Evolutionary conservation across 1,139 yeast species (phyloP), one percentile per base, ranked within the genome.

Genomic region (Debaryomyces sp.): DNA sequence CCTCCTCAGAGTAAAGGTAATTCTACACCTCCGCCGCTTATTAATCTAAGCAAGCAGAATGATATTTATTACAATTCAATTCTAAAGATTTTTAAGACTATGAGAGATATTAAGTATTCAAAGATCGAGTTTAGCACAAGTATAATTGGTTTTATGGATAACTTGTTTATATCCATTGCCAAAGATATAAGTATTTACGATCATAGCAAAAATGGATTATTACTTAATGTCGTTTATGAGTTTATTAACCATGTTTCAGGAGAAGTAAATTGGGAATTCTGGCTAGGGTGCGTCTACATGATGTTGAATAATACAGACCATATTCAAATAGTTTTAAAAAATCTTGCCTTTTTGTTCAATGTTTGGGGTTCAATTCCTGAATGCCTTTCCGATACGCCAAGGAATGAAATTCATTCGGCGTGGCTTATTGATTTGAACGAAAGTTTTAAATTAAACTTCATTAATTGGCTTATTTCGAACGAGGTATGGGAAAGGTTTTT

Each of bases 361-460:
- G 65, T 84, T 2, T 89, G 96, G 96, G 87, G 84, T 44, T 68
- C 75, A 56, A 73, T 89, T n/a, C 94, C 96, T 7, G 70, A 62
- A 45, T 42, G 55, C 4, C 54, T 59, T 38, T 47, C 59, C 1
- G 39, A 18, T 15, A 12, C 15, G 6, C 43, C 46, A 45, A 27
- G 27, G 12, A 46, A 44, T n/a, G 33, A 49, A 17, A 3, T 36
- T 15, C 40, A 47, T 21, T 45, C 48, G 15, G 53, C 52, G 13
- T 77, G 84, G 82, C 53, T 73, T 9, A 59, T 56, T 4, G 66
- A 75, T 52, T 53, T 60, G 2, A 64, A 63, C 38, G 73, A 74
- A 51, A 67, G 78, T 50, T 63, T 74, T 54, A 75, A 80, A 57
- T 67, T 69, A 54, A 74, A 75, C 54, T 71, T 84, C 56, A 74